Evolutionary conservation across 2,329 filamentous ascomycete species (phyloP).

Genomic region (Botrytis porri): DNA sequence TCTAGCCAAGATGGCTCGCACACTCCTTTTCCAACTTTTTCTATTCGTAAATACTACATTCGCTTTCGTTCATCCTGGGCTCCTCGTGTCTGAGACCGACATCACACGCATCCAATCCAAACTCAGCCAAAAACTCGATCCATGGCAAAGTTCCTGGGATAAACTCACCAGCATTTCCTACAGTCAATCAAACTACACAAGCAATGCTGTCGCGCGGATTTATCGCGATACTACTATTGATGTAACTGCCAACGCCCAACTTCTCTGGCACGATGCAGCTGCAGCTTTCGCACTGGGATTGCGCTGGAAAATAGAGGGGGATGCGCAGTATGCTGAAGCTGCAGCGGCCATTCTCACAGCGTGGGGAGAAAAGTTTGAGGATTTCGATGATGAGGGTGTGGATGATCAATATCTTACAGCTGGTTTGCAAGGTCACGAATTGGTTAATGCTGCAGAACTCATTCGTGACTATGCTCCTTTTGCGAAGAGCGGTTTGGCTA

Average conservation of each 20-base stretch:
- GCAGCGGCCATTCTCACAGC: not conserved
- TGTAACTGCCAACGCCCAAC: not conserved
- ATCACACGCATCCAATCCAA: conserved; percentile 10
- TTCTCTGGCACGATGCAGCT: not conserved
- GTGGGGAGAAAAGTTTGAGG: not conserved
- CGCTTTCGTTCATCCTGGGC: not conserved
- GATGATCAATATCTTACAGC: not conserved
- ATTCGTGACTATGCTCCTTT: conserved; percentile 1
- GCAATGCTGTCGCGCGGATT: not conserved
- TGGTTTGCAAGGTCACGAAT: not conserved
- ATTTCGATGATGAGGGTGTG: not conserved
- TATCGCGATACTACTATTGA: not conserved
- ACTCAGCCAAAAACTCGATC: conserved; percentile 12
- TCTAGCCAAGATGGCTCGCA: not conserved
- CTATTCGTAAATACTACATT: not conserved
- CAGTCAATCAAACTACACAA: not conserved
- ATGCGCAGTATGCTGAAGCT: conserved; percentile 2
- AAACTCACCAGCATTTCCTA: conserved; percentile 13
- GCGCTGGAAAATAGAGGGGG: not conserved
- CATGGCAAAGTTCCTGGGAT: conserved; percentile 18
- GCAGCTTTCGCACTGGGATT: not conserved
- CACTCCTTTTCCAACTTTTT: not conserved
- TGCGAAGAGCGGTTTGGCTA: not conserved
- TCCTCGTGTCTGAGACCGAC: not conserved
- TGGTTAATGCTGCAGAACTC: not conserved